Conservation (phyloP, 2,329 filamentous ascomycete species). For the Diaporthe amygdali region DNA sequence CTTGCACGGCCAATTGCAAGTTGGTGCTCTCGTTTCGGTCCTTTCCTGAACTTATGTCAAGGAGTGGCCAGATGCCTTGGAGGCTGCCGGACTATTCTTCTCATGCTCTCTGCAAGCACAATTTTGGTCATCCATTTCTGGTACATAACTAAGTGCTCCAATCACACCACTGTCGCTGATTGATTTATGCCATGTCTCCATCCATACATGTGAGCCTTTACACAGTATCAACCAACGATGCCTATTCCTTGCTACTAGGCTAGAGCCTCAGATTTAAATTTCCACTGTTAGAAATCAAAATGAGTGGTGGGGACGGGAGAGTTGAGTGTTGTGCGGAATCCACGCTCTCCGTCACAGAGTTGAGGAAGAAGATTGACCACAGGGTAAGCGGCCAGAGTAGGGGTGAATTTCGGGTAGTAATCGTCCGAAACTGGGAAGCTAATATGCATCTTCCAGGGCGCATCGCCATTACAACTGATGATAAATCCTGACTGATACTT, state of each 20-base stretch:
- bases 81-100: too few relatives aligned
- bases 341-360: not conserved
- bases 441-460: not conserved
- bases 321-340: not conserved
- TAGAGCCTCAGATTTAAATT: not conserved
- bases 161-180: too few relatives aligned
- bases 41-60: too few relatives aligned
- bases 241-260: not conserved
- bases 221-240: too few relatives aligned
- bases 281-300: not conserved
- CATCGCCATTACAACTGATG: not conserved
- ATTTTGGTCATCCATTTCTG: too few relatives aligned
- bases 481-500: not conserved
- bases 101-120: too few relatives aligned
- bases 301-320: not conserved
- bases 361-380: not conserved
- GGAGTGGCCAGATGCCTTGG: too few relatives aligned
- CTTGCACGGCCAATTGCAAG: too few relatives aligned
- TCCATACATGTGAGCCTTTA: too few relatives aligned
- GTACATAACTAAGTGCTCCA: too few relatives aligned
- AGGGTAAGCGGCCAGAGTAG: not conserved
- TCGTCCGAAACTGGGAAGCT: not conserved
- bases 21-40: too few relatives aligned
- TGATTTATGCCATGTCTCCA: too few relatives aligned
- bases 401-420: not conserved